Evolutionary conservation across 1,284 basidiomycete species (phyloP).

Genomic region (Waitea zeae): DNA sequence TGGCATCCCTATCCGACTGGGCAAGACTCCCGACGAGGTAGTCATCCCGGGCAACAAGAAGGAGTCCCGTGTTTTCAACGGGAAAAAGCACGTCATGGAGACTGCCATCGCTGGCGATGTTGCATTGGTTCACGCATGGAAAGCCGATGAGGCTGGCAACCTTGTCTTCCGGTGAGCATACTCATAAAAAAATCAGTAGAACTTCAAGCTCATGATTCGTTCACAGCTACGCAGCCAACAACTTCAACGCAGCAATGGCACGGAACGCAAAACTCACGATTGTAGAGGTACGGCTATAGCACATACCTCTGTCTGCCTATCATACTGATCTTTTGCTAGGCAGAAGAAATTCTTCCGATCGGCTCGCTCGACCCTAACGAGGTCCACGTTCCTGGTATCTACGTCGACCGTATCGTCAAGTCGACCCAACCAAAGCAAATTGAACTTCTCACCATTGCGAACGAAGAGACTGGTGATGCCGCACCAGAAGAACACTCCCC

Average conservation of each 20-base stretch:
- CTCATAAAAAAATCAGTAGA: too few relatives aligned
- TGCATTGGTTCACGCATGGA: constrained; percentile 87
- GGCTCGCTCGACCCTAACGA: constrained; percentile 71
- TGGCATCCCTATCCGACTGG: constrained; percentile 61
- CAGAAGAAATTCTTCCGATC: constrained; percentile 80
- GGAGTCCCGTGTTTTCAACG: constrained; percentile 65
- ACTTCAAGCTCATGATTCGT: not conserved
- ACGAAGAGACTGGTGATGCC: constrained; percentile 7
- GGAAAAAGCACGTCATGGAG: constrained; percentile 76
- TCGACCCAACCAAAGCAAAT: constrained; percentile 66
- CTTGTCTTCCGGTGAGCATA: constrained; percentile 65
- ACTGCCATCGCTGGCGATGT: constrained; percentile 75
- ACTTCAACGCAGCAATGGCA: constrained; percentile 79
- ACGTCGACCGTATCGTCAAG: constrained; percentile 73
- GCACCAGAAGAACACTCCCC: constrained; percentile 9
- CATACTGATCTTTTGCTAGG: constrained; percentile 22
- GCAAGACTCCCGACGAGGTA: constrained; percentile 44
- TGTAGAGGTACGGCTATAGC: too few relatives aligned
- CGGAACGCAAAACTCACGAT: constrained; percentile 82
- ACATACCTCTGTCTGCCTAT: not conserved
- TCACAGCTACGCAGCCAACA: constrained; percentile 67
- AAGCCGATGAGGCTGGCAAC: constrained; percentile 81
- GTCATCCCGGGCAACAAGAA: constrained; percentile 60
- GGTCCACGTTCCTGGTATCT: constrained; percentile 77
- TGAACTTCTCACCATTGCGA: constrained; percentile 58